Evolutionary conservation across 257 asterid species (phyloP).

Genomic region (Fraxinus americana): DNA sequence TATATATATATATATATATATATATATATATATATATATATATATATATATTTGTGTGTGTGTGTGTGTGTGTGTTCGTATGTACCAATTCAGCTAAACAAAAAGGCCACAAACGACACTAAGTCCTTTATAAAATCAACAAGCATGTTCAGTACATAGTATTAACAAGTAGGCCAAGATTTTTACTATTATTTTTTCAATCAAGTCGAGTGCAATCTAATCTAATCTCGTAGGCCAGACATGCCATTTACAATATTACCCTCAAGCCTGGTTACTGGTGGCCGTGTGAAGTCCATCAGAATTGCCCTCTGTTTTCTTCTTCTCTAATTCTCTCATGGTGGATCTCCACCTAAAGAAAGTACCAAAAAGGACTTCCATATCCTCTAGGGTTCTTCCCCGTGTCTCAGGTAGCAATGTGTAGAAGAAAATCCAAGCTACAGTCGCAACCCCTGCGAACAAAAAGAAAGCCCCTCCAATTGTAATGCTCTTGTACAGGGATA

Average conservation of each 20-base stretch:
- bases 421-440: conserved; percentile 42
- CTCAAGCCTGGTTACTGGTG: background rate
- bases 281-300: background rate
- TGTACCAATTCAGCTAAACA: too few relatives aligned
- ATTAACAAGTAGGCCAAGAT: too few relatives aligned
- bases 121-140: too few relatives aligned
- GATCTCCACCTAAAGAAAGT: conserved; percentile 43
- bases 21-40: too few relatives aligned
- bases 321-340: conserved; percentile 23
- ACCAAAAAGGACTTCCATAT: conserved; percentile 49
- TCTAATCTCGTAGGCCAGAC: background rate
- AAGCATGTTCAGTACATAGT: too few relatives aligned
- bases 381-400: conserved; percentile 43
- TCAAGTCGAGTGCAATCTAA: too few relatives aligned
- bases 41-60: too few relatives aligned
- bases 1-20: too few relatives aligned
- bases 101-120: too few relatives aligned
- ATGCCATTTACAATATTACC: background rate
- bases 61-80: too few relatives aligned
- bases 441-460: conserved; percentile 30
- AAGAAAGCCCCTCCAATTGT: conserved; percentile 49
- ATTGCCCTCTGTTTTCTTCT: background rate
- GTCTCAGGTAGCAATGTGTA: conserved; percentile 47
- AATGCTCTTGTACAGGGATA: conserved; percentile 37
- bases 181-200: too few relatives aligned